These are phyloP conservation scores for Entomortierella beljakovae DNA, from an alignment of 192 early-diverging fungal genomes.

Conservation along the genomic window DNA sequence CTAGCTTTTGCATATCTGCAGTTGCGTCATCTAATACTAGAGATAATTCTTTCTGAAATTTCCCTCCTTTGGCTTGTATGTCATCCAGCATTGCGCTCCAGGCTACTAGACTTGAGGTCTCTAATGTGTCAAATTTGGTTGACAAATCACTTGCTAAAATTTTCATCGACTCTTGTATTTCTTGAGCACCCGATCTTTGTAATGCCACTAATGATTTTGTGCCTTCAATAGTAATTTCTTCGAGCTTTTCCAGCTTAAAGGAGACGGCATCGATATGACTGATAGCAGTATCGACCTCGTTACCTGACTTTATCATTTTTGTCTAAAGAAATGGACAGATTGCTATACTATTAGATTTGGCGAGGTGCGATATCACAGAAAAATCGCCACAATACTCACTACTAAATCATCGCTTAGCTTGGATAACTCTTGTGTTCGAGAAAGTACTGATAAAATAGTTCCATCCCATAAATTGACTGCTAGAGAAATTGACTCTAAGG, in stretches of 20 bases:
- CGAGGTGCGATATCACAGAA: neutral
- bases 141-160: neutral
- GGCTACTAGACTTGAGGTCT: neutral
- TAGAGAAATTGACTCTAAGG: too few species aligned
- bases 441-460: neutral
- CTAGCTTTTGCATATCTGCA: conserved; percentile 5
- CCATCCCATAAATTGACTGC: too few species aligned
- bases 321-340: neutral
- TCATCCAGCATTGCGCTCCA: conserved; percentile 3
- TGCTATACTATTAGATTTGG: neutral
- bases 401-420: conserved; percentile 9
- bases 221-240: neutral
- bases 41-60: neutral
- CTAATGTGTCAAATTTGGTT: neutral
- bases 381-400: neutral
- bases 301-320: conserved; percentile 11
- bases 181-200: neutral
- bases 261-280: neutral
- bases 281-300: neutral
- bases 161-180: neutral
- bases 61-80: neutral
- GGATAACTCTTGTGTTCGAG: neutral
- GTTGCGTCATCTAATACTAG: neutral
- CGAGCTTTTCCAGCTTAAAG: neutral
- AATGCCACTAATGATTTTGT: neutral